Evolutionary conservation across 1,284 basidiomycete species (phyloP), one percentile per base, ranked within the genome.

Genomic region (Earliella scabrosa): DNA sequence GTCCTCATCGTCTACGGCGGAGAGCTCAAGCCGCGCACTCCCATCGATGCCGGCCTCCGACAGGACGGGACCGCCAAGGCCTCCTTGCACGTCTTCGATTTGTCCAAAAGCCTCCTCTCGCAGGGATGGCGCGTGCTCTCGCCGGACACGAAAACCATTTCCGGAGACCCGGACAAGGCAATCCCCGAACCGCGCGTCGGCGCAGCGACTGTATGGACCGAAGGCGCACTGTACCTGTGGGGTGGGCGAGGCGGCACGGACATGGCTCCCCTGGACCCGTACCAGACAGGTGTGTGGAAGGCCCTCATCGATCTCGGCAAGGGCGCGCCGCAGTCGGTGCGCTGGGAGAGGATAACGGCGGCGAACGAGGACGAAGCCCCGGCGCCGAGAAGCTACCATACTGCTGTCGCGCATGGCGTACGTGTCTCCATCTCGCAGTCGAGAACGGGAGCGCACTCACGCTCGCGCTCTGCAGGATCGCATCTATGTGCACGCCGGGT

Each of bases 401-500:
- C 68, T 7, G 53, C 67, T 20, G 59, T 67, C 4, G 56, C 56
- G 4, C 45, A 61, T 21, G 59, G 59, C 1, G 71, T 71, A 27
- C 24, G 67, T 55, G 16, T 32, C 18, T 50, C 11, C 59, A 31
- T 27, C 31, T 20, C 10, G 0, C 2, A 10, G 4, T 41, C n/a
- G 29, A 31, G 6, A 7, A 31, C n/a, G 36, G 24, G n/a, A 3
- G 20, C 20, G 14, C 16, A 6, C 16, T 11, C 16, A 29, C 13
- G 39, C 35, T 35, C 34, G 34, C n/a, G 14, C 27, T 18, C n/a
- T 38, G 7, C 40, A 78, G 73, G 68, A 63, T 4, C 72, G 65
- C 38, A 45, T 79, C 9, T 79, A 75, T 61, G 58, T 78, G 16
- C 79, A 79, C 34, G 77, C 78, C 0, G 78, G 79, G 5, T 79